Evolutionary conservation across 139 green algal genomes (phyloP), one percentile per base, ranked within the genome.

Genomic region (Chlamydomonas sp.): DNA sequence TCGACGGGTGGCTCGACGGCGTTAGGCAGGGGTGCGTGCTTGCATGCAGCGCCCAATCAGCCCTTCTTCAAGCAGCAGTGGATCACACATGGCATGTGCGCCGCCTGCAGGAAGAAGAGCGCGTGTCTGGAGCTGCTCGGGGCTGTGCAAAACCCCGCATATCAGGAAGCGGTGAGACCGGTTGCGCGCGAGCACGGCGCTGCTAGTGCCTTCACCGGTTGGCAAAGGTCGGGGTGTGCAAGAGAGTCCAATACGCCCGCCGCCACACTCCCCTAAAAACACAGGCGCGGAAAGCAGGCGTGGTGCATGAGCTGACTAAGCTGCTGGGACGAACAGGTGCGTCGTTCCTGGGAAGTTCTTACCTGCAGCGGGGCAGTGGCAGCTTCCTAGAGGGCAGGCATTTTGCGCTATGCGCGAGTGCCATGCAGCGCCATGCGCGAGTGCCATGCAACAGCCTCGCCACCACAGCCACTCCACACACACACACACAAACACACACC

Each of bases 1-100:
- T 91, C 1, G 48, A 65, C 0, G 35, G 64, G 5, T 89, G 80
- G 85, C 28, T 89, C 26, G 73, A 82, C 13, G 34, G 71, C 0
- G 64, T 90, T 5, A 58, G 3, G 28, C 33, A 47, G 65, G 67
- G 67, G 29, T 49, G 65, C 50, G 20, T 59, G 29, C 26, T 28
- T 29, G 31, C 47, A 22, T 50, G 13, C 28, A 50, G 29, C 33
- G 33, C 3, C 8, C 8, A 28, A 39, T 26, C 29, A 13, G 8
- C 50, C 35, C 26, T 36, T 29, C 22, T 63, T 48, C 16, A 64
- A 64, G 28, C 3, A 29, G 39, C 5, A 35, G 34, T 22, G n/a
- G n/a, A n/a, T n/a, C n/a, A n/a, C n/a, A n/a, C n/a, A n/a, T n/a
- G n/a, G n/a, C n/a, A 22, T 2, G 38, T 48, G n/a, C 3, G 20